Evolutionary conservation across 148 eudicot genomes (phyloP).

Genomic region (Vaccinium corymbosum): DNA sequence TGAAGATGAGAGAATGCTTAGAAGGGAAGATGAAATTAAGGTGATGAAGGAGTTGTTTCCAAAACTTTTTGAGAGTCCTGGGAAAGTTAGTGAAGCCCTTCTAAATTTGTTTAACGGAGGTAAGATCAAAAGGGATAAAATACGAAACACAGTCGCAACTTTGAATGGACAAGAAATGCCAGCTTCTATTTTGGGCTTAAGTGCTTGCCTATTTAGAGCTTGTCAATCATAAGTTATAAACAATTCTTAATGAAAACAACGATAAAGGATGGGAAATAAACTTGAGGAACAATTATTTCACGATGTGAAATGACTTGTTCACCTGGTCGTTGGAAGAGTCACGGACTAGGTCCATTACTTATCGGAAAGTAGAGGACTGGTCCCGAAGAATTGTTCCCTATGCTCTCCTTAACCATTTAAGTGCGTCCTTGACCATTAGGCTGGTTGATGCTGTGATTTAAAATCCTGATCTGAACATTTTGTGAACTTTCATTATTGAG

Average conservation of each 20-base stretch:
- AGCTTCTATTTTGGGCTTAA: background rate
- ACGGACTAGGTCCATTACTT: background rate
- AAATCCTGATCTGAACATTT: background rate
- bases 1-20: background rate
- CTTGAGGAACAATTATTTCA: background rate
- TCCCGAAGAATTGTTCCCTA: background rate
- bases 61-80: background rate
- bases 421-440: background rate
- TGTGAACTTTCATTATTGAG: background rate
- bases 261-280: background rate
- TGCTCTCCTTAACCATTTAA: background rate
- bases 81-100: background rate
- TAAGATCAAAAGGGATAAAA: background rate
- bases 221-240: background rate
- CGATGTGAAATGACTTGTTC: background rate
- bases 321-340: background rate
- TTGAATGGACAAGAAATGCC: background rate
- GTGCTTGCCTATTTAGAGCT: background rate
- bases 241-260: background rate
- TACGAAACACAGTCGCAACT: background rate
- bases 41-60: background rate
- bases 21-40: background rate
- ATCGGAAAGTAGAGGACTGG: background rate
- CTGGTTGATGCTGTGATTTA: background rate
- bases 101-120: background rate